Evolutionary conservation across 805 yeast species (phyloP).

Genomic region (Candida alai): DNA sequence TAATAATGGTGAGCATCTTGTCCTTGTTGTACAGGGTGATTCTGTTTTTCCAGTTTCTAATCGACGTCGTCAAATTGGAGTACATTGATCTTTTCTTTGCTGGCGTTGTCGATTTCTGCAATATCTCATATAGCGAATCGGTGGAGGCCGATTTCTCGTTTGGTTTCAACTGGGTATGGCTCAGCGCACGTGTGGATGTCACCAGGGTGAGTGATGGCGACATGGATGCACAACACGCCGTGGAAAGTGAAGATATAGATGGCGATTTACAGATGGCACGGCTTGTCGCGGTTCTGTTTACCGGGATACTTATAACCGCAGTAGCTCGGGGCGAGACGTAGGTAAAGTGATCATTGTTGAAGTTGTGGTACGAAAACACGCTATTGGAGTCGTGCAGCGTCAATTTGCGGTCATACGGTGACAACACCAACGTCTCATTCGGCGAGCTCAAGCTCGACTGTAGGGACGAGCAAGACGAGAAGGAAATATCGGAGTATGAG

Average conservation of each 20-base stretch:
- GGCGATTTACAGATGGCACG: constrained; percentile 2
- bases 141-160: constrained; percentile 8
- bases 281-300: background rate
- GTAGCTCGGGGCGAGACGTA: constrained; percentile 4
- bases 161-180: constrained; percentile 6
- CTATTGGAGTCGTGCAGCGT: background rate
- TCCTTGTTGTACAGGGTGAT: constrained; percentile 6
- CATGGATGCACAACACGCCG: background rate
- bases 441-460: constrained; percentile 1
- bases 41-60: constrained; percentile 10
- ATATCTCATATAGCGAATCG: constrained; percentile 7
- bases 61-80: constrained; percentile 14
- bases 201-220: background rate
- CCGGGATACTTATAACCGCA: constrained; percentile 4
- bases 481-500: constrained; percentile 2
- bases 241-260: background rate
- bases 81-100: constrained; percentile 4
- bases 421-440: background rate
- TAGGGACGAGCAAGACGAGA: constrained; percentile 1
- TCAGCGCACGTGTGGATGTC: constrained; percentile 8
- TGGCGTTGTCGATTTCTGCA: constrained; percentile 3
- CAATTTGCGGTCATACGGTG: background rate
- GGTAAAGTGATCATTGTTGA: constrained; percentile 4
- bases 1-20: constrained; percentile 5
- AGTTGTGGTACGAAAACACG: constrained; percentile 2